These are phyloP conservation scores for Paracamarosporium sp. DNA, from an alignment of 2,329 filamentous ascomycete species.

Conservation along the genomic window DNA sequence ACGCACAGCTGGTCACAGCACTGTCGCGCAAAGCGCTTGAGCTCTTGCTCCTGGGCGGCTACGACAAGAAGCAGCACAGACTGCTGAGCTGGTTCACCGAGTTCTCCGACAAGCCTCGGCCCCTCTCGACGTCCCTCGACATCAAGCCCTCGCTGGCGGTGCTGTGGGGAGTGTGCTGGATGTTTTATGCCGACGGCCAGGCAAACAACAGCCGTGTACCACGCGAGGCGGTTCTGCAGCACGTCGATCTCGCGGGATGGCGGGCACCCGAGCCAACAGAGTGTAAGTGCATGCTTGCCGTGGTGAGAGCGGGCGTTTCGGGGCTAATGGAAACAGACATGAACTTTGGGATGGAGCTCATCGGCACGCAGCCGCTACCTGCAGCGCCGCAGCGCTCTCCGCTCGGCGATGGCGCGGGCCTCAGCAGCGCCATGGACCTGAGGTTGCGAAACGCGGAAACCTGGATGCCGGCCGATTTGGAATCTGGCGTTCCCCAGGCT, in stretches of 20 bases:
- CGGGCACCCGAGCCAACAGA: constrained; percentile 35
- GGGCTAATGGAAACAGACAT: constrained; percentile 41
- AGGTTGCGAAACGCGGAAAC: constrained; percentile 40
- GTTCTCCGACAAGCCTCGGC: constrained; percentile 47
- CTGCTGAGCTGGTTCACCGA: constrained; percentile 49
- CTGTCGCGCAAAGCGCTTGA: constrained; percentile 38
- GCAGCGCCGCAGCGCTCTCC: constrained; percentile 30
- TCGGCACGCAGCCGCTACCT: constrained; percentile 35
- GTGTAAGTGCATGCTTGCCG: constrained; percentile 36
- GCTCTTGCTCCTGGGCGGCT: constrained; percentile 31
- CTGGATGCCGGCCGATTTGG: constrained; percentile 29
- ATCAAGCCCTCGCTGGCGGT: constrained; percentile 52
- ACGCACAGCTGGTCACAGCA: constrained; percentile 41
- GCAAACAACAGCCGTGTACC: constrained; percentile 29
- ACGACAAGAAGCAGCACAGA: constrained; percentile 42
- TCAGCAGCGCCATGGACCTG: constrained; percentile 25
- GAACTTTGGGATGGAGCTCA: constrained; percentile 38
- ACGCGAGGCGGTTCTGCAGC: constrained; percentile 33
- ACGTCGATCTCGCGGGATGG: constrained; percentile 32
- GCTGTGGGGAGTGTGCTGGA: constrained; percentile 54
- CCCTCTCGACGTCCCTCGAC: constrained; percentile 53
- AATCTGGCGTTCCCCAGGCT: constrained; percentile 17
- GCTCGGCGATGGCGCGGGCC: constrained; percentile 21
- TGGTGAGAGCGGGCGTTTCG: constrained; percentile 24
- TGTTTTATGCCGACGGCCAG: constrained; percentile 39